Percentiles rank a stretch among this genome's conserved stretches.
phyloP scores from a whole-genome alignment of 257 asterid genomes.

The Jacaranda copaia region DNA sequence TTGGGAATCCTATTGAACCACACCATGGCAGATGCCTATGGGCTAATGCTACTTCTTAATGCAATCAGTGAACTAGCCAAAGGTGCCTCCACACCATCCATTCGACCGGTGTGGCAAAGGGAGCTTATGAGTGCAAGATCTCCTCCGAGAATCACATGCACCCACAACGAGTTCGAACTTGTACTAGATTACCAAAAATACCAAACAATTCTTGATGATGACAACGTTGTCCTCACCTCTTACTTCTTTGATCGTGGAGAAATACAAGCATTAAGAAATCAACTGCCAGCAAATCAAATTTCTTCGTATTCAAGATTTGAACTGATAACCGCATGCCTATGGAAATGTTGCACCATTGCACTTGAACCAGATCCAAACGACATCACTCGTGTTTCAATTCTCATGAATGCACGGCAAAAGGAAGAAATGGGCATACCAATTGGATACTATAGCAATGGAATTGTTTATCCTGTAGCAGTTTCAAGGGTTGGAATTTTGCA shows the following conservation, averaged over 20 bases:
- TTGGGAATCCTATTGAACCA: conserved; percentile 32
- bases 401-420: not conserved
- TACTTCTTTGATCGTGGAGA: conserved; percentile 17
- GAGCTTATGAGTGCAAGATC: conserved; percentile 23
- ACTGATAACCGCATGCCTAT: conserved; percentile 21
- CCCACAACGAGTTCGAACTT: conserved; percentile 26
- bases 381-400: not conserved
- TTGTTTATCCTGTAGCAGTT: no score
- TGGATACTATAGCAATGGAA: no score
- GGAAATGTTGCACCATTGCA: conserved; percentile 37
- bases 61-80: conserved; percentile 26
- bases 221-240: conserved; percentile 1
- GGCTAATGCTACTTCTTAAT: conserved; percentile 25
- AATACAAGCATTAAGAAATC: not conserved
- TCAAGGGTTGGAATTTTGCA: no score
- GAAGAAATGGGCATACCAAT: not conserved
- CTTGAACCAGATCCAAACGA: not conserved
- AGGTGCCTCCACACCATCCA: conserved; percentile 28
- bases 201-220: not conserved
- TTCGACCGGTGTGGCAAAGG: conserved; percentile 36
- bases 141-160: conserved; percentile 34
- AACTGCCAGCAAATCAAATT: not conserved
- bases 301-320: not conserved
- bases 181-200: not conserved
- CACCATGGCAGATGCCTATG: conserved; percentile 29